Evolutionary conservation across 2,329 filamentous ascomycete genomes (phyloP).

Genomic region (Aspergillus neotritici): DNA sequence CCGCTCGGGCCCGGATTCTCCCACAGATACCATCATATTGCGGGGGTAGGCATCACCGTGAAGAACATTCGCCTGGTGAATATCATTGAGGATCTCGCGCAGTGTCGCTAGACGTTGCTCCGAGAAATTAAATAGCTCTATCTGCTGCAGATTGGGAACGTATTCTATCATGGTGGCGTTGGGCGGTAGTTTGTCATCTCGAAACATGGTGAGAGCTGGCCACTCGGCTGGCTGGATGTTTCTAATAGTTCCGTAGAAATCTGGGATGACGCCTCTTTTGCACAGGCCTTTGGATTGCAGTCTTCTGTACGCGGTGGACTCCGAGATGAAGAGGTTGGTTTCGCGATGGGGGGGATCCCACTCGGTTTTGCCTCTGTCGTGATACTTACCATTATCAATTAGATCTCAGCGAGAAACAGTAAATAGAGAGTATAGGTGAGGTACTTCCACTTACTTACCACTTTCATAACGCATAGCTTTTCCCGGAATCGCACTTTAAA

Average conservation of each 20-base stretch:
- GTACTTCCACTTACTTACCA: conserved; percentile 7
- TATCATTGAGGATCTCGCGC: conserved; percentile 8
- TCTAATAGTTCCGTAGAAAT: conserved; percentile 14
- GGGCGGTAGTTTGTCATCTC: conserved; percentile 11
- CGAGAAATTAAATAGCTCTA: conserved; percentile 12
- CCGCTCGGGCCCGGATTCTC: conserved; percentile 2
- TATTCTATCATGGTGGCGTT: conserved; percentile 15
- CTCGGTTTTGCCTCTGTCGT: conserved; percentile 3
- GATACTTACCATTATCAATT: too few relatives aligned
- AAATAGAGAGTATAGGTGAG: background rate
- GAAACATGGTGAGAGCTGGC: conserved; percentile 11
- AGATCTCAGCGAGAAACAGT: too few relatives aligned
- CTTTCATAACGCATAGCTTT: conserved; percentile 12
- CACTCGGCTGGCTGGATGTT: conserved; percentile 7
- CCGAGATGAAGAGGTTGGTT: conserved; percentile 12
- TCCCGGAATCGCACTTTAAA: conserved; percentile 11
- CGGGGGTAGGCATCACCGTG: conserved; percentile 14
- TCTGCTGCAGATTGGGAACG: conserved; percentile 9
- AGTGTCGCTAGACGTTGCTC: conserved; percentile 5
- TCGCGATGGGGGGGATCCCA: conserved; percentile 8
- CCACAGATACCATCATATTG: conserved; percentile 14
- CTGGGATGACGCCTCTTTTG: conserved; percentile 9
- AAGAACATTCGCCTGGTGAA: conserved; percentile 10
- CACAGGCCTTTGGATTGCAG: conserved; percentile 17
- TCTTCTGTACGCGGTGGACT: conserved; percentile 14